Evolutionary conservation across 2,329 filamentous ascomycete genomes (phyloP).

Genomic region (Fusarium coicis): DNA sequence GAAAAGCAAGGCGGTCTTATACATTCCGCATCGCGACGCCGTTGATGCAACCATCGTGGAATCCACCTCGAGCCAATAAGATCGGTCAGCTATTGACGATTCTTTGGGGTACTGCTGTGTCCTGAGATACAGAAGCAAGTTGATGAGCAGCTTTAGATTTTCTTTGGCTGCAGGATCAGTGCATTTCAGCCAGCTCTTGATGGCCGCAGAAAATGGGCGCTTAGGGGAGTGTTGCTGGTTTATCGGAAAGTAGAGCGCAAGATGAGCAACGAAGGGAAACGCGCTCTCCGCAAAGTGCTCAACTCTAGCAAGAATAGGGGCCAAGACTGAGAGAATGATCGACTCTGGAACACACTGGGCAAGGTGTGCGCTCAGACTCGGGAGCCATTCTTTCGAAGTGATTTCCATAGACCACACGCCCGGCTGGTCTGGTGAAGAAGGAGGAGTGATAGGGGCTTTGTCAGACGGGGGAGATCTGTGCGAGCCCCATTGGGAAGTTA

Average conservation of each 20-base stretch:
- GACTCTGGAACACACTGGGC: slow-evolving; percentile 69
- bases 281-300: slow-evolving; percentile 76
- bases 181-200: slow-evolving; percentile 70
- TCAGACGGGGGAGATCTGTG: slow-evolving; percentile 69
- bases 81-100: slow-evolving; percentile 79
- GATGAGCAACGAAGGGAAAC: slow-evolving; percentile 86
- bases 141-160: slow-evolving; percentile 78
- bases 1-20: slow-evolving; percentile 86
- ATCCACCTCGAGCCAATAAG: slow-evolving; percentile 88
- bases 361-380: slow-evolving; percentile 69
- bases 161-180: slow-evolving; percentile 57
- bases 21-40: slow-evolving; percentile 83
- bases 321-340: slow-evolving; percentile 75
- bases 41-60: slow-evolving; percentile 75
- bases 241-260: slow-evolving; percentile 77
- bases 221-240: slow-evolving; percentile 69
- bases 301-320: slow-evolving; percentile 72
- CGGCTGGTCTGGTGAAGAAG: slow-evolving; percentile 24
- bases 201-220: slow-evolving; percentile 71
- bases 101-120: slow-evolving; percentile 82
- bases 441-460: slow-evolving; percentile 10
- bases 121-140: slow-evolving; percentile 86
- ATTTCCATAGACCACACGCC: slow-evolving; percentile 53
- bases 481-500: slow-evolving; percentile 66
- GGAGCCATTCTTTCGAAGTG: slow-evolving; percentile 67